These are phyloP conservation scores for Acorus calamus DNA, from an alignment of 106 monocot genomes.

Conservation along the genomic window DNA sequence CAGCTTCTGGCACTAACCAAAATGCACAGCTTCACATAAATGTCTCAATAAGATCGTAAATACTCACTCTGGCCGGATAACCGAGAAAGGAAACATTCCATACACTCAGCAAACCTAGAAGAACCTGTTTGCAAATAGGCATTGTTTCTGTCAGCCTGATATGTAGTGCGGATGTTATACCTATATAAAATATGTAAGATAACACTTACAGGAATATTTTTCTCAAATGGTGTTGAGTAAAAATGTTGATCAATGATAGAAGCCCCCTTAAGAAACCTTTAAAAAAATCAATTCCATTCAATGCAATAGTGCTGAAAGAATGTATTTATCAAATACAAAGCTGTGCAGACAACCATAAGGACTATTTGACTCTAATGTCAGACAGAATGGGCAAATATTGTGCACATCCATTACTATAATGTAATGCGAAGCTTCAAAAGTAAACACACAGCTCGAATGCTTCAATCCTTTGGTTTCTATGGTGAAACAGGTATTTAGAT, in stretches of 20 bases:
- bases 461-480: too few species aligned
- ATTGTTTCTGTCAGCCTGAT: background rate
- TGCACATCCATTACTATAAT: too few species aligned
- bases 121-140: slow-evolving; percentile 43
- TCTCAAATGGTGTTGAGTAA: slow-evolving; percentile 66
- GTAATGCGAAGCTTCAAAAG: too few species aligned
- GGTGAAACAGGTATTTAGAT: too few species aligned
- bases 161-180: background rate
- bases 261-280: slow-evolving; percentile 86
- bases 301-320: too few species aligned
- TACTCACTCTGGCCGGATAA: slow-evolving; percentile 87
- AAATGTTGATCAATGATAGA: slow-evolving; percentile 86
- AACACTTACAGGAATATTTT: slow-evolving; percentile 84
- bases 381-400: too few species aligned
- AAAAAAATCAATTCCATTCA: background rate
- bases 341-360: too few species aligned
- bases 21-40: too few species aligned
- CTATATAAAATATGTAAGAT: background rate
- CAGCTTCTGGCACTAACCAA: too few species aligned
- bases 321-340: too few species aligned
- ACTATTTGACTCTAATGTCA: too few species aligned
- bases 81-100: slow-evolving; percentile 95
- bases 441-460: too few species aligned
- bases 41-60: background rate
- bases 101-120: slow-evolving; percentile 86